These are phyloP conservation scores for Hawksworthiomyces lignivorus DNA, from an alignment of 2,329 filamentous ascomycete species.

Conservation along the genomic window DNA sequence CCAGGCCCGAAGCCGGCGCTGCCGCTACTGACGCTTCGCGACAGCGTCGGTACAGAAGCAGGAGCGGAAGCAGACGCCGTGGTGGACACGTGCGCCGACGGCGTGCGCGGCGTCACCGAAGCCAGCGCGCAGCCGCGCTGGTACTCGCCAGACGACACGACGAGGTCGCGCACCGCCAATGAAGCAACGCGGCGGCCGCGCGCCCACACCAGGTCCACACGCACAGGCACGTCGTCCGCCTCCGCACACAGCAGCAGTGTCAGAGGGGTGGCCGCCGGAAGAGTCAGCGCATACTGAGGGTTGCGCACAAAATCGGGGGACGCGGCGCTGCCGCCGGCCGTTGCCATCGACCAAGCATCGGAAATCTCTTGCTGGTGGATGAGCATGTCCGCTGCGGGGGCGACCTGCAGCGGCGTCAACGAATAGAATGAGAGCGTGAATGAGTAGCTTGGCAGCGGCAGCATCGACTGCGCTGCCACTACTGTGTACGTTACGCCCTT, in stretches of 20 bases:
- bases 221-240: slow-evolving; percentile 62
- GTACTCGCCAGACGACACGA: slow-evolving; percentile 83
- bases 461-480: slow-evolving; percentile 59
- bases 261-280: slow-evolving; percentile 52
- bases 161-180: slow-evolving; percentile 67
- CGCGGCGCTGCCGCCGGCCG: slow-evolving; percentile 76
- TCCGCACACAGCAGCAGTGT: slow-evolving; percentile 67
- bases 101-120: slow-evolving; percentile 33
- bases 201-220: slow-evolving; percentile 78
- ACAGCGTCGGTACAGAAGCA: slow-evolving; percentile 18
- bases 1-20: slow-evolving; percentile 13
- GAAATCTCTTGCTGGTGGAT: slow-evolving; percentile 48
- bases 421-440: slow-evolving; percentile 86
- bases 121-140: slow-evolving; percentile 69
- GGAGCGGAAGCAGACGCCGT: background rate
- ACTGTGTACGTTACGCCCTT: slow-evolving; percentile 41
- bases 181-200: slow-evolving; percentile 55
- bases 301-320: slow-evolving; percentile 73
- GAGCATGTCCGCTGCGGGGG: slow-evolving; percentile 54
- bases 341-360: slow-evolving; percentile 68
- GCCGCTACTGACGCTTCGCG: slow-evolving; percentile 7
- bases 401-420: slow-evolving; percentile 48
- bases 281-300: slow-evolving; percentile 69
- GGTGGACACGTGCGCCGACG: background rate
- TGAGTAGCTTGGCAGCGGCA: slow-evolving; percentile 66